phyloP scores from a whole-genome alignment of 2,329 filamentous ascomycete species.

The Diaporthe caulivora region DNA sequence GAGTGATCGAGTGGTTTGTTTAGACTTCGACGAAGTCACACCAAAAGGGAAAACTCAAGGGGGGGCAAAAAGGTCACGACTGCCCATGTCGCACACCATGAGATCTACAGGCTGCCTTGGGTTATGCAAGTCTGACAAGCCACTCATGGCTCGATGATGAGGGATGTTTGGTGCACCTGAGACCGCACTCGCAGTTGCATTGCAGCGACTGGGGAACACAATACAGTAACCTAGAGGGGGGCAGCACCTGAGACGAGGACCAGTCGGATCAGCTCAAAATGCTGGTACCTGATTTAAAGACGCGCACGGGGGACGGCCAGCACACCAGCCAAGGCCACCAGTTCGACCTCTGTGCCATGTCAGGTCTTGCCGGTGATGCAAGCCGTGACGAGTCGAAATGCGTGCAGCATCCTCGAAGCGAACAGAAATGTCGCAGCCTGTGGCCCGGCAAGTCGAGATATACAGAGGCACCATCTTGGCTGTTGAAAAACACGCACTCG shows the following conservation, averaged over 20 bases:
- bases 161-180: slow-evolving; percentile 21
- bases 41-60: too few species aligned
- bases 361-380: slow-evolving; percentile 16
- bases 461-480: not conserved
- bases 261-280: slow-evolving; percentile 26
- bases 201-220: not conserved
- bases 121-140: not conserved
- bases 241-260: slow-evolving; percentile 21
- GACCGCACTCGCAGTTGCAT: slow-evolving; percentile 22
- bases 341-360: slow-evolving; percentile 3
- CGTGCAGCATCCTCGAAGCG: not conserved
- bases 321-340: slow-evolving; percentile 17
- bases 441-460: slow-evolving; percentile 8
- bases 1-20: not conserved
- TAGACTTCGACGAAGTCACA: not conserved
- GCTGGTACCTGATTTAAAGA: slow-evolving; percentile 29
- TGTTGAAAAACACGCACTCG: slow-evolving; percentile 20
- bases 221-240: slow-evolving; percentile 22
- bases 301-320: slow-evolving; percentile 1
- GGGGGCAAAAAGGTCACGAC: not conserved
- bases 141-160: not conserved
- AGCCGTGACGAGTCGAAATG: slow-evolving; percentile 1
- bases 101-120: not conserved
- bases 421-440: slow-evolving; percentile 29
- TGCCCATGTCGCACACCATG: not conserved